Base-by-base conservation (phyloP, 2,329 filamentous ascomycete species). In the Arthrobotrys sphaeroides region DNA sequence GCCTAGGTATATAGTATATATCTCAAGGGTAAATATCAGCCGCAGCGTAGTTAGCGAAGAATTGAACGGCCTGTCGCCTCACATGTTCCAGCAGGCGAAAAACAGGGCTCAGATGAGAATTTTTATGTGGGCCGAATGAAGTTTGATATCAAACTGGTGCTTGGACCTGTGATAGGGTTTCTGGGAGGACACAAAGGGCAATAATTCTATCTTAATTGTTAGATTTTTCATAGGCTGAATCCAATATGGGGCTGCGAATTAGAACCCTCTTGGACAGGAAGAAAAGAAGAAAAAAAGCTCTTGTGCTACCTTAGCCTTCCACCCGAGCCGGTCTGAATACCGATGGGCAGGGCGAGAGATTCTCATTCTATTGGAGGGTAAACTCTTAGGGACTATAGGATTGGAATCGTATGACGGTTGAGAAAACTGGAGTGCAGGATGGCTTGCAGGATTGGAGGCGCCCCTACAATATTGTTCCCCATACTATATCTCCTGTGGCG, bases 351-450 rank as follows among this genome's bases (percentile, higher is more conserved):
- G 31, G 31, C 3, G 2, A 55, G 31, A n/a, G 51, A 9, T 31
- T 31, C 18, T 43, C 13, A 24, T 62, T 36, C 38, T 16, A 70
- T 72, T 62, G 67, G 67, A 72, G 57, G 57, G 36, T 47, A 45
- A 55, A 72, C 28, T 55, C 10, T 13, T 16, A 36, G 47, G 53
- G 28, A n/a, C 36, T 43, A 31, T 60, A 20, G 12, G 20, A 22
- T 24, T 31, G 9, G 26, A 38, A 16, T 22, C 16, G 22, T 45
- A 26, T 53, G 40, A 42, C 42, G 28, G 10, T 20, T 28, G 18
- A 38, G 62, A 45, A 72, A 64, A 26, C 45, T 62, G 67, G 67
- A 72, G 67, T 72, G 57, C 67, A 72, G 57, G 36, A 72, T 43
- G 67, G 57, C 67, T 62, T 72, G 67, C 67, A 72, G 55, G 22